Percentiles rank a stretch among this genome's conserved stretches.
phyloP scores from a whole-genome alignment of 2,329 filamentous ascomycete genomes.

The Alternaria gaisen region DNA sequence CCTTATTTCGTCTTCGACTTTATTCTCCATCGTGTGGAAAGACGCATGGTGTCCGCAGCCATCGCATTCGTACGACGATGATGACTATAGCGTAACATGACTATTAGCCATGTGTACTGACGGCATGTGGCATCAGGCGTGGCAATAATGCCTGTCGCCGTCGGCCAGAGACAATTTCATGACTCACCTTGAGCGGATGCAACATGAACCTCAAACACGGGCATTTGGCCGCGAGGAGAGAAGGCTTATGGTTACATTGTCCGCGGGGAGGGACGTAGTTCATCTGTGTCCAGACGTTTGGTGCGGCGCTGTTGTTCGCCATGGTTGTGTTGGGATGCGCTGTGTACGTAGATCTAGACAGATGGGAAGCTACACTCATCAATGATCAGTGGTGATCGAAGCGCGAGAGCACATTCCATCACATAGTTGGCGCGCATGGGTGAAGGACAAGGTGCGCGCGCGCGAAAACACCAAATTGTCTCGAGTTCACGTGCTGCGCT shows the following conservation, averaged over 20 bases:
- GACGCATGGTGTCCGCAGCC: conserved; percentile 65
- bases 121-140: too few species aligned
- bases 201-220: conserved; percentile 66
- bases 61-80: conserved; percentile 64
- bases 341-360: not conserved
- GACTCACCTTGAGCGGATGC: conserved; percentile 62
- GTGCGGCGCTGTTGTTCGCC: conserved; percentile 24
- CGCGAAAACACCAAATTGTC: conserved; percentile 28
- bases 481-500: conserved; percentile 32
- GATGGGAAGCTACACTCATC: not conserved
- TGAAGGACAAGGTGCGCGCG: not conserved
- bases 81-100: conserved; percentile 38
- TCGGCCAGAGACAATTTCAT: not conserved
- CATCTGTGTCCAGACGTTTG: conserved; percentile 62
- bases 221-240: conserved; percentile 57
- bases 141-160: not conserved
- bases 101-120: not conserved
- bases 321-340: not conserved
- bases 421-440: conserved; percentile 1
- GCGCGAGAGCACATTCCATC: not conserved
- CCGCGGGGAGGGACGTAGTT: conserved; percentile 61
- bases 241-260: conserved; percentile 60
- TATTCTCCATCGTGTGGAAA: conserved; percentile 63
- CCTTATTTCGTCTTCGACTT: conserved; percentile 58
- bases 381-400: not conserved